Conservation (phyloP, 1,284 basidiomycete species). For the Moesziomyces sp. region DNA sequence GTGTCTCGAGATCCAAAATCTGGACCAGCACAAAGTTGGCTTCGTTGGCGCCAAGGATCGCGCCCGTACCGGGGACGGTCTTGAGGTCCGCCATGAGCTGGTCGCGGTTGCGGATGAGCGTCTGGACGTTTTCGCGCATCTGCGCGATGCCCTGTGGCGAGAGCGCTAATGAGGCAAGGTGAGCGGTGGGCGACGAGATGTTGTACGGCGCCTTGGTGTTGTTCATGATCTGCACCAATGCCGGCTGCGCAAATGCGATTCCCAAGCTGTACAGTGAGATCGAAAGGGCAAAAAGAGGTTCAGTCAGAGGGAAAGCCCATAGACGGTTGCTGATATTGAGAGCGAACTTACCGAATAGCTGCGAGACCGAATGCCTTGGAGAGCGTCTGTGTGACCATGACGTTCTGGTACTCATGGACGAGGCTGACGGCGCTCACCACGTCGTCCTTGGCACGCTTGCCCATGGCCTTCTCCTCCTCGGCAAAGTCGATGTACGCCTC, state of each 20-base stretch:
- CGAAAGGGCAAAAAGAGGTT: not conserved
- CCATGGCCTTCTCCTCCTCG: conserved; percentile 61
- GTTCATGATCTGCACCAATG: conserved; percentile 87
- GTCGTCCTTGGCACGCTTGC: conserved; percentile 34
- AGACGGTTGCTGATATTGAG: not conserved
- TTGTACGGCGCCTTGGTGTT: conserved; percentile 99
- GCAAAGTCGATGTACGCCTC: conserved; percentile 97
- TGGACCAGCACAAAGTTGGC: conserved; percentile 93
- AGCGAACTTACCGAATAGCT: conserved; percentile 75
- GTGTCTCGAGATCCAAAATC: conserved; percentile 72
- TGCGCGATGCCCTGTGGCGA: conserved; percentile 74
- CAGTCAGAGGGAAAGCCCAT: too few species aligned
- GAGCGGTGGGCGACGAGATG: conserved; percentile 88
- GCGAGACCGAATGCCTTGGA: conserved; percentile 97
- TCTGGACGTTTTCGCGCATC: conserved; percentile 77
- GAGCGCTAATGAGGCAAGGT: conserved; percentile 82
- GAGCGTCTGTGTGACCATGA: conserved; percentile 93
- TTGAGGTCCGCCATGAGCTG: conserved; percentile 73
- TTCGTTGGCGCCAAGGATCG: conserved; percentile 81
- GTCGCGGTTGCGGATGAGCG: conserved; percentile 75
- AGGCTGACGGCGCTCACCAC: conserved; percentile 76
- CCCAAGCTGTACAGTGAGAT: conserved; percentile 75
- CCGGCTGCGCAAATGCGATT: conserved; percentile 86
- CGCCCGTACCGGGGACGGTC: conserved; percentile 73
- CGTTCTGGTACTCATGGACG: conserved; percentile 83